These are phyloP conservation scores for Abelmoschus esculentus DNA, from an alignment of 345 rosid genomes.

Conservation along the genomic window DNA sequence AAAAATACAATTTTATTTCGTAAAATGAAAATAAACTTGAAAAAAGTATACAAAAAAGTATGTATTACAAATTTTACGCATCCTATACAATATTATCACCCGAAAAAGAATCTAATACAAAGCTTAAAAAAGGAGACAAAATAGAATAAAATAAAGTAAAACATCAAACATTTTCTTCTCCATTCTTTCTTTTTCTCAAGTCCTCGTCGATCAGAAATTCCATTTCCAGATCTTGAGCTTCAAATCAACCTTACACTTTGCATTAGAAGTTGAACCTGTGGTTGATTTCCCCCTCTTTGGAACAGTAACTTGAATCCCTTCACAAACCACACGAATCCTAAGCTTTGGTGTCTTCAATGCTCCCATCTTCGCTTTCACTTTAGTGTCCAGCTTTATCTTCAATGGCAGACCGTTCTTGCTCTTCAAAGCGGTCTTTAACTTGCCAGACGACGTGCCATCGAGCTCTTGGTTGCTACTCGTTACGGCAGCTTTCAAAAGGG, in stretches of 20 bases:
- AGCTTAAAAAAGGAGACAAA: no score
- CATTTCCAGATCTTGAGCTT: conserved; percentile 87
- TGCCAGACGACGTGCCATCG: conserved; percentile 37
- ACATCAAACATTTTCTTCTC: conserved; percentile 7
- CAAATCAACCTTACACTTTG: conserved; percentile 68
- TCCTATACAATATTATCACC: no score
- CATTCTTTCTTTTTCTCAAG: background rate
- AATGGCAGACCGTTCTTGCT: conserved; percentile 43
- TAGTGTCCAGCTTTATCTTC: conserved; percentile 53
- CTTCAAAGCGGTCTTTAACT: conserved; percentile 50
- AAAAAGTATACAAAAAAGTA: no score
- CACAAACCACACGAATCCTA: conserved; percentile 51
- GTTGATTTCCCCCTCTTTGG: conserved; percentile 54
- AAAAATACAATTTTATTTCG: no score
- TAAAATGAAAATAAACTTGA: no score
- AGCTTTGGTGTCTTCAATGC: conserved; percentile 49
- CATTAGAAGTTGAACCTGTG: conserved; percentile 44
- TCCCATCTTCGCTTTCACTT: conserved; percentile 66
- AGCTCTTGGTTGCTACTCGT: conserved; percentile 37
- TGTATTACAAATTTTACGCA: no score
- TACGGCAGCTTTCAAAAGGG: conserved; percentile 44
- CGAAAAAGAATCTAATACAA: no score
- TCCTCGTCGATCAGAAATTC: conserved; percentile 32
- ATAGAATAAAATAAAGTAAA: background rate
- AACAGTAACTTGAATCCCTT: conserved; percentile 43